A percentile compares a stretch with the other conserved stretches of the same genome.
Conservation (phyloP, 148 eudicot species). For the Camellia japonica region DNA sequence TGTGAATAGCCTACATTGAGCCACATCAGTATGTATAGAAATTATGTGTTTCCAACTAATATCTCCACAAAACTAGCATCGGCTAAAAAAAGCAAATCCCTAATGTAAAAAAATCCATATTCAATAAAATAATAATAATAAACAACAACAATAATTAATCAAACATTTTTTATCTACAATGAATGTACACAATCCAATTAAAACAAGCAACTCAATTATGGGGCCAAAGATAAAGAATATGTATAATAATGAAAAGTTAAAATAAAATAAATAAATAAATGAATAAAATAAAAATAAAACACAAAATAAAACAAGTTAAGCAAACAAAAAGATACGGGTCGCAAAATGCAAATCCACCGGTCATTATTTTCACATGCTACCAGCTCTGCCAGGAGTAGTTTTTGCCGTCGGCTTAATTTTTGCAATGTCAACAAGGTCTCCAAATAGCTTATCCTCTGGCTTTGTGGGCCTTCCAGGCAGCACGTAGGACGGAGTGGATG, state of each 20-base stretch:
- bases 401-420: conserved; percentile 59
- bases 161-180: conserved; percentile 6
- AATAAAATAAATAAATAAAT: background rate
- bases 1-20: too few species aligned
- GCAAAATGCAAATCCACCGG: conserved; percentile 15
- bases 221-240: conserved; percentile 11
- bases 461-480: conserved; percentile 67
- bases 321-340: background rate
- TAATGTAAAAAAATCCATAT: too few species aligned
- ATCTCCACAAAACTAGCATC: too few species aligned
- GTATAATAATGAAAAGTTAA: conserved; percentile 2
- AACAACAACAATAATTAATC: too few species aligned
- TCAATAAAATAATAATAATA: too few species aligned
- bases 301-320: conserved; percentile 12
- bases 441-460: conserved; percentile 85
- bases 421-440: conserved; percentile 85
- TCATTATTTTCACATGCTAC: conserved; percentile 57
- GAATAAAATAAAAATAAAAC: conserved; percentile 9
- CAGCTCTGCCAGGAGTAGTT: conserved; percentile 59
- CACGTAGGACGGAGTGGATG: conserved; percentile 20
- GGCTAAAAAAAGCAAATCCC: too few species aligned
- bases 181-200: conserved; percentile 23
- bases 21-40: too few species aligned
- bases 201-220: conserved; percentile 15
- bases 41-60: too few species aligned